Percentiles rank a stretch among this genome's conserved stretches.
Conservation (phyloP, 2,329 filamentous ascomycete species). For the Trichophyton equinum region DNA sequence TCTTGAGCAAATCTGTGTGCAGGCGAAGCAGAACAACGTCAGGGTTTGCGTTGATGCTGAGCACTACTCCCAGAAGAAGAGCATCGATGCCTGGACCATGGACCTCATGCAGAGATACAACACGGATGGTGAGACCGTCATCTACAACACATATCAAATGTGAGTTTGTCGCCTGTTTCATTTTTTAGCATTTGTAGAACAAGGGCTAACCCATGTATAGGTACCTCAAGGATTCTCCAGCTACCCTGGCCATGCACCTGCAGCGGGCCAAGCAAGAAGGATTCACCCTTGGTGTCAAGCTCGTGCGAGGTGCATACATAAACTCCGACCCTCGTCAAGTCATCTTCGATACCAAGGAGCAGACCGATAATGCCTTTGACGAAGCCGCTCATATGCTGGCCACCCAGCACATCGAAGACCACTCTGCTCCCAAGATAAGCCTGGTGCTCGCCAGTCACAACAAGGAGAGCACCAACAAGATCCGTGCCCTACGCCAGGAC, state of each 20-base stretch:
- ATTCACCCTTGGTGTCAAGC: slow-evolving; percentile 41
- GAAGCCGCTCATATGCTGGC: slow-evolving; percentile 43
- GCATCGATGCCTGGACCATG: slow-evolving; percentile 43
- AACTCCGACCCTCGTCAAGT: slow-evolving; percentile 35
- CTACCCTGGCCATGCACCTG: slow-evolving; percentile 36
- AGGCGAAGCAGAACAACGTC: slow-evolving; percentile 16
- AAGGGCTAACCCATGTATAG: slow-evolving; percentile 4
- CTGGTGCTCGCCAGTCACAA: slow-evolving; percentile 51
- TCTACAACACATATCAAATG: slow-evolving; percentile 43
- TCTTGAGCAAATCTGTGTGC: slow-evolving; percentile 15
- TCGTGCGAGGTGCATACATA: slow-evolving; percentile 44
- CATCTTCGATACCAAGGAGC: slow-evolving; percentile 37
- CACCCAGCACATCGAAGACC: slow-evolving; percentile 34
- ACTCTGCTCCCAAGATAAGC: slow-evolving; percentile 32
- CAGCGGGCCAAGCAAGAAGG: slow-evolving; percentile 34
- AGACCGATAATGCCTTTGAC: slow-evolving; percentile 43
- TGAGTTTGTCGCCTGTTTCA: slow-evolving; percentile 15
- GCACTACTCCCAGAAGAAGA: slow-evolving; percentile 40
- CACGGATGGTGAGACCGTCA: slow-evolving; percentile 36
- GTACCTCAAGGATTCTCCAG: slow-evolving; percentile 37
- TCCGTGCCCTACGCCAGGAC: slow-evolving; percentile 33
- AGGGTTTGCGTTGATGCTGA: slow-evolving; percentile 43
- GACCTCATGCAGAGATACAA: slow-evolving; percentile 44
- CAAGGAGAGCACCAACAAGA: slow-evolving; percentile 40
- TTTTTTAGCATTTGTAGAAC: neutral